Percentiles rank a stretch among this genome's conserved stretches.
Evolutionary conservation across 2,329 filamentous ascomycete genomes (phyloP).

Genomic region (Cladosporium sp.): DNA sequence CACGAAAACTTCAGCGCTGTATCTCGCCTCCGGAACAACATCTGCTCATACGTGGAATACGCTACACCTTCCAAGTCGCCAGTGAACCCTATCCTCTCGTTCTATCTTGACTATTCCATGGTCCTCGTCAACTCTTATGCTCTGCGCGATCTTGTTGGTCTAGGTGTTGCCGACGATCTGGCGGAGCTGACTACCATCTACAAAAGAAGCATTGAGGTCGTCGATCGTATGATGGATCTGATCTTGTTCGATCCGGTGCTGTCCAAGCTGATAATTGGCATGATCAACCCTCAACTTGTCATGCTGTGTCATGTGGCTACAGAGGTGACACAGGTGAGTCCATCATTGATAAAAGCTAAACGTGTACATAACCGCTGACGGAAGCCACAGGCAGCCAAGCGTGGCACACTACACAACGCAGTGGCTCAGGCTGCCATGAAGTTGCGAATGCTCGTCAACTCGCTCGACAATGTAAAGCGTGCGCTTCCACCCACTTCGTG

Average conservation of each 20-base stretch:
- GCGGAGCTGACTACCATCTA: constrained; percentile 8
- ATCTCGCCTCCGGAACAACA: background rate
- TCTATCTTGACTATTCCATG: constrained; percentile 16
- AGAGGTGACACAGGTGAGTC: constrained; percentile 7
- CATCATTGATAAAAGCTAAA: background rate
- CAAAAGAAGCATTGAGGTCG: constrained; percentile 6
- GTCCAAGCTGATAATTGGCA: background rate
- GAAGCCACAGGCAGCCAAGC: constrained; percentile 2
- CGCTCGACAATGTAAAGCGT: constrained; percentile 7
- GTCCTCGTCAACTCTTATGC: constrained; percentile 15
- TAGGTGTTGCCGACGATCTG: background rate
- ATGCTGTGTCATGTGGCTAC: constrained; percentile 17
- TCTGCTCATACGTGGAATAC: background rate
- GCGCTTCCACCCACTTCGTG: constrained; percentile 9
- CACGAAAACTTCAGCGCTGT: constrained; percentile 6
- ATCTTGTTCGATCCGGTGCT: constrained; percentile 7
- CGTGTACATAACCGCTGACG: background rate
- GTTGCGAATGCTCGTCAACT: constrained; percentile 1
- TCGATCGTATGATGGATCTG: constrained; percentile 9
- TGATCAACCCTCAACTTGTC: constrained; percentile 14
- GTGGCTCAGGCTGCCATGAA: constrained; percentile 4
- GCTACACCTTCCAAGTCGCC: background rate
- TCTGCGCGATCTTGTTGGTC: constrained; percentile 7
- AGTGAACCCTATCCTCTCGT: background rate
- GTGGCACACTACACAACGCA: background rate